phyloP scores from a whole-genome alignment of 169 alveolate species.

The Eimeria maxima region DNA sequence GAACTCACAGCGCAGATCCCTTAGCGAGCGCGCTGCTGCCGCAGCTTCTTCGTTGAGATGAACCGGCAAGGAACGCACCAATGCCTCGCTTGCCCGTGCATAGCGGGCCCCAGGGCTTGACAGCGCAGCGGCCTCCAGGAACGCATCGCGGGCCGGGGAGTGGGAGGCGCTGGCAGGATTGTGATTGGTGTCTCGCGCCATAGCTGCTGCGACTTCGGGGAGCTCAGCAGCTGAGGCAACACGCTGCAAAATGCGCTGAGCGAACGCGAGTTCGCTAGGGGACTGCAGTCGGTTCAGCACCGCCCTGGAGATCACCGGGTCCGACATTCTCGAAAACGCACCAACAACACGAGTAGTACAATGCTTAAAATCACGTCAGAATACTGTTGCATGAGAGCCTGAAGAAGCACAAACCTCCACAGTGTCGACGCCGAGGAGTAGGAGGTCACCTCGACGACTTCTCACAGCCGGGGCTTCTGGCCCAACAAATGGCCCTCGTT shows the following conservation, averaged over 20 bases:
- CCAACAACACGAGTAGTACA: background rate
- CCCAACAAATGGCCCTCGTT: background rate
- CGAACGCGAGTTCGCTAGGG: conserved; percentile 66
- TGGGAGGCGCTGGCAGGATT: background rate
- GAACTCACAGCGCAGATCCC: conserved; percentile 58
- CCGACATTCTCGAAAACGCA: background rate
- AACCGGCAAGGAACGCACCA: conserved; percentile 29
- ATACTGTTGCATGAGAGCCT: background rate
- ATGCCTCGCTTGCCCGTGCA: background rate
- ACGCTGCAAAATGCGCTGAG: conserved; percentile 47
- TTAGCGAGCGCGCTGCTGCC: background rate
- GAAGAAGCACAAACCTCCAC: background rate
- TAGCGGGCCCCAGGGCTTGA: conserved; percentile 52
- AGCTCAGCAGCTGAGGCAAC: conserved; percentile 74
- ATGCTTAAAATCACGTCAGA: background rate
- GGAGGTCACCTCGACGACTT: conserved; percentile 8
- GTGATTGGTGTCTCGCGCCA: background rate
- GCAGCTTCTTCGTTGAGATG: conserved; percentile 34
- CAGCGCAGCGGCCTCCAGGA: conserved; percentile 27
- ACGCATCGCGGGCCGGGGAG: conserved; percentile 41
- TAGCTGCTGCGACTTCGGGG: conserved; percentile 19
- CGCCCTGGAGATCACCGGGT: conserved; percentile 53
- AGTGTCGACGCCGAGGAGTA: background rate
- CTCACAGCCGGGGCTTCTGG: background rate
- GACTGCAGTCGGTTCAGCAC: conserved; percentile 63